phyloP scores from a whole-genome alignment of 2,329 filamentous ascomycete species.

The Acrocalymma vagum region DNA sequence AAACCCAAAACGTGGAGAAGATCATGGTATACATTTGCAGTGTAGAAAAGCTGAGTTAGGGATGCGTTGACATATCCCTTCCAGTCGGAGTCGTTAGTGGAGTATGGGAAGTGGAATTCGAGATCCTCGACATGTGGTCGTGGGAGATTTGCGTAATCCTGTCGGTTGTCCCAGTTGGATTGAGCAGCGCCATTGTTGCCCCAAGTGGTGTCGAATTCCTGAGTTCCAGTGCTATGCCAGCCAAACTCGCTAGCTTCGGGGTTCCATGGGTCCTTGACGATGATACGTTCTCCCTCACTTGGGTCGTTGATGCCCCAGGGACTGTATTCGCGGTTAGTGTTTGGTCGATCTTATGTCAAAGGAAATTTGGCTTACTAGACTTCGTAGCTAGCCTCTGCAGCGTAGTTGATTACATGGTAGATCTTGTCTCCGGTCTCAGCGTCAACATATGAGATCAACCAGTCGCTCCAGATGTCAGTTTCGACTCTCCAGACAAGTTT shows the following conservation, averaged over 20 bases:
- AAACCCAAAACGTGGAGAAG: conserved; percentile 67
- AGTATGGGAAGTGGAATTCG: conserved; percentile 52
- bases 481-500: conserved; percentile 66
- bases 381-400: conserved; percentile 63
- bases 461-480: conserved; percentile 65
- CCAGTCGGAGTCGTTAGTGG: conserved; percentile 30
- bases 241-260: conserved; percentile 58
- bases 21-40: conserved; percentile 67
- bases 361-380: conserved; percentile 63
- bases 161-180: conserved; percentile 55
- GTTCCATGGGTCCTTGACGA: conserved; percentile 61
- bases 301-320: conserved; percentile 65
- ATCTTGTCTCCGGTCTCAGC: conserved; percentile 57
- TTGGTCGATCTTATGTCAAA: no score
- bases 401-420: conserved; percentile 65
- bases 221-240: conserved; percentile 61
- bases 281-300: conserved; percentile 54
- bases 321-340: no score
- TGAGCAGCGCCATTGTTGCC: conserved; percentile 69
- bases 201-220: conserved; percentile 61
- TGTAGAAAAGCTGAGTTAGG: conserved; percentile 69
- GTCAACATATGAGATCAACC: conserved; percentile 68
- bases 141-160: conserved; percentile 60
- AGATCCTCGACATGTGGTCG: conserved; percentile 55
- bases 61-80: conserved; percentile 62